Evolutionary conservation across 2,329 filamentous ascomycete genomes (phyloP), one percentile per base, ranked within the genome.

Genomic region (Daldinia sp.): DNA sequence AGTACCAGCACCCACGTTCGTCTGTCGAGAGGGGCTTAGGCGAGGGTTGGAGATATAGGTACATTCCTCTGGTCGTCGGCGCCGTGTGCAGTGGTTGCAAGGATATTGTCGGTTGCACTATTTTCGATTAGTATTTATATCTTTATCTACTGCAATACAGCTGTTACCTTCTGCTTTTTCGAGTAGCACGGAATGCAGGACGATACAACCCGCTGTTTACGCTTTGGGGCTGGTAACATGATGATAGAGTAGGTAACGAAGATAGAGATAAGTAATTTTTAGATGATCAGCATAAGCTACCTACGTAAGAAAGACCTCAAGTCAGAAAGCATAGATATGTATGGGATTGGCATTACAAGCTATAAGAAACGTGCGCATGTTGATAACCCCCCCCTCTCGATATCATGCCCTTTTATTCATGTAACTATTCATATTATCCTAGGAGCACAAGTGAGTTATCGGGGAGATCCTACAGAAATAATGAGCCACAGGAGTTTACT

Each of bases 81-180:
- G 54, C 23, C 54, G 37, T 18, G 37, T 57, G 54, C 54, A 57
- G 35, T 57, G 54, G 37, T 57, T 57, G 54, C 54, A 57, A 3
- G 54, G 54, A 28, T 57, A 42, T 42, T 57, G 54, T 10, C 54
- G 54, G 37, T 57, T 57, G 26, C 54, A 57, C 54, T 57, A 42
- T 18, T 30, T 20, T 42, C 20, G 13, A 28, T 28, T 30, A 41
- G 18, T 18, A 28, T 26, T 15, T 42, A 26, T 12, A 18, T 15
- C 20, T 7, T 5, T 3, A 3, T 35, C 3, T 23, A 26, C 37
- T 42, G n/a, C 6, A 12, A 23, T 37, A 15, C 42, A 9, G 20
- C 26, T 26, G 9, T 41, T 57, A 57, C 54, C 54, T 57, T 57
- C 12, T 57, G 54, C 37, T 57, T 57, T 42, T 58, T 58, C 26